Evolutionary conservation across 345 rosid genomes (phyloP).

Genomic region (Schrenkiella parvula): DNA sequence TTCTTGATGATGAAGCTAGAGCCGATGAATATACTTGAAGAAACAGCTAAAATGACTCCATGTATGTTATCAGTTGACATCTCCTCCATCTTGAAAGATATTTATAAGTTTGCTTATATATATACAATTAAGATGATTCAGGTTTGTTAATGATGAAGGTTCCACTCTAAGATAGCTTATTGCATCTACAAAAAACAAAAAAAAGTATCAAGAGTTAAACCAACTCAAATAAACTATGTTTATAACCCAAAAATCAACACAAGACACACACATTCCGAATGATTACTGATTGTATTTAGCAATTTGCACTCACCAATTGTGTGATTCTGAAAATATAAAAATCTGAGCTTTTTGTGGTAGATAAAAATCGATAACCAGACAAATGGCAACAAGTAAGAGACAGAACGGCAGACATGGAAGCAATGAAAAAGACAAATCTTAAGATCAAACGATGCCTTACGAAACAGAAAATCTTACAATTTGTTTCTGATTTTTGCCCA

Average conservation of each 20-base stretch:
- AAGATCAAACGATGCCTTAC: background rate
- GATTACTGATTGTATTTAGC: background rate
- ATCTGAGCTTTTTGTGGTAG: background rate
- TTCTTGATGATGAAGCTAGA: slow-evolving; percentile 93
- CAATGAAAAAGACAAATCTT: slow-evolving; percentile 10
- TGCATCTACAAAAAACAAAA: background rate
- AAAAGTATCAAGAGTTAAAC: background rate
- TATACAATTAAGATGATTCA: background rate
- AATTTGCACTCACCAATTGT: background rate
- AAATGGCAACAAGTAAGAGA: slow-evolving; percentile 14
- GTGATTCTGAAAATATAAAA: background rate
- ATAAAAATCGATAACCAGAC: slow-evolving; percentile 7
- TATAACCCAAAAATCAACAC: background rate
- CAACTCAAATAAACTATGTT: background rate
- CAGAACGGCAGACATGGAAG: background rate
- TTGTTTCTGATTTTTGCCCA: background rate
- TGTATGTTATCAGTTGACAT: slow-evolving; percentile 63
- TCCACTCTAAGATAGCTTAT: background rate
- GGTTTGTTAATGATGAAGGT: background rate
- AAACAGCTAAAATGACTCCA: slow-evolving; percentile 77
- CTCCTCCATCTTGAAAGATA: slow-evolving; percentile 27
- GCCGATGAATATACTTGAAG: slow-evolving; percentile 88
- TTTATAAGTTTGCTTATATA: slow-evolving; percentile 1
- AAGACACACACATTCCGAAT: background rate
- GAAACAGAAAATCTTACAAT: slow-evolving; percentile 7